phyloP scores from a whole-genome alignment of 2,329 filamentous ascomycete genomes.

The Ophiostoma tasmaniense region DNA sequence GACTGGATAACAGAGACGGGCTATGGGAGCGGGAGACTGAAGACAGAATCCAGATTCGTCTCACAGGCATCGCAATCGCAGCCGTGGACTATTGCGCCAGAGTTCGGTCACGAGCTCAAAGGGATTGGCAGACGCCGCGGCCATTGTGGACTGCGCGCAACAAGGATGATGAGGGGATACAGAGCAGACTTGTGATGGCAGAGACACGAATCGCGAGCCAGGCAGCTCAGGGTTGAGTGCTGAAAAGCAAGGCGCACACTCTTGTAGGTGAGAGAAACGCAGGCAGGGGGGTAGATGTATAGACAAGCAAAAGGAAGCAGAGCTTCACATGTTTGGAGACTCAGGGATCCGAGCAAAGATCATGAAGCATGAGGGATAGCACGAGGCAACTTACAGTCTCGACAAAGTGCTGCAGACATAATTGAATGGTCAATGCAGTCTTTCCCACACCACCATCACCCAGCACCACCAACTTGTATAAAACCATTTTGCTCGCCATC shows the following conservation, averaged over 20 bases:
- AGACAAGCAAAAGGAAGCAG: background rate
- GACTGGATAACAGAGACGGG: background rate
- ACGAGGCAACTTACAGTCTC: constrained; percentile 57
- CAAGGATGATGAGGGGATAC: background rate
- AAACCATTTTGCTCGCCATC: constrained; percentile 89
- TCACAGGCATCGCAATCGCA: background rate
- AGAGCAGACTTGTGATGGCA: background rate
- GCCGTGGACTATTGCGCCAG: background rate
- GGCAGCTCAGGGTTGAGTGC: background rate
- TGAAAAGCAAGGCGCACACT: background rate
- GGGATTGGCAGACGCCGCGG: background rate
- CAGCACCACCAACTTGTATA: constrained; percentile 93
- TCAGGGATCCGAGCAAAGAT: background rate
- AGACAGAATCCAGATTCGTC: background rate
- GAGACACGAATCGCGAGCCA: background rate
- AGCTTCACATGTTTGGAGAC: background rate
- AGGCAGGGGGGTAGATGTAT: background rate
- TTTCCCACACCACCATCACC: constrained; percentile 92
- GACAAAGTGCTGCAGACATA: constrained; percentile 97
- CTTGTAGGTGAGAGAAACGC: background rate
- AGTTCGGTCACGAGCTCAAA: background rate
- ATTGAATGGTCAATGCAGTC: constrained; percentile 88
- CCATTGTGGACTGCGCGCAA: background rate
- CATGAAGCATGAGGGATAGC: background rate
- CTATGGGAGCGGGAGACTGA: background rate